phyloP scores from a whole-genome alignment of 257 asterid genomes.

The Solanum etuberosum region DNA sequence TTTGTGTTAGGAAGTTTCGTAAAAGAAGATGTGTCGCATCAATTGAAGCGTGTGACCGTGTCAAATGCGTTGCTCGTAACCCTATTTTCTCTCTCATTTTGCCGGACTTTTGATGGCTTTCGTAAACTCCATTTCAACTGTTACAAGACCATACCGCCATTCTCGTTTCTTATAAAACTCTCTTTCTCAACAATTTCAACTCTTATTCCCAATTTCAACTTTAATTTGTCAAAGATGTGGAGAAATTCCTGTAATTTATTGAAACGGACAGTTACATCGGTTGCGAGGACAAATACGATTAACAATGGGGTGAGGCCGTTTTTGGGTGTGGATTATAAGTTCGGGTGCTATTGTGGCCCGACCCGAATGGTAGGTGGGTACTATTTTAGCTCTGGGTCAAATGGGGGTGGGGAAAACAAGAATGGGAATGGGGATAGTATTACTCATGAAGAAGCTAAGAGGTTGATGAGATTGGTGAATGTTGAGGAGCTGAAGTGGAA shows the following conservation, averaged over 20 bases:
- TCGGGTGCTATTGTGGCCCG: neutral
- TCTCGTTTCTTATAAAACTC: neutral
- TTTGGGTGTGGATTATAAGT: neutral
- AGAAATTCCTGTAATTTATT: slow-evolving; percentile 28
- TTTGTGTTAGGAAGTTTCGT: neutral
- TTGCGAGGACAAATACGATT: neutral
- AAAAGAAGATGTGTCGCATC: neutral
- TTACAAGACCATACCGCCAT: neutral
- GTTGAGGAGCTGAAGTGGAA: slow-evolving; percentile 67
- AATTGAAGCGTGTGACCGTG: neutral
- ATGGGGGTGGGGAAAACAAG: neutral
- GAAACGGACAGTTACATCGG: slow-evolving; percentile 14
- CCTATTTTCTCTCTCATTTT: neutral
- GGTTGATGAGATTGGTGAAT: slow-evolving; percentile 79
- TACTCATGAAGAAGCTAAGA: slow-evolving; percentile 73
- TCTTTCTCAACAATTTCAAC: neutral
- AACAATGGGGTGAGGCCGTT: neutral
- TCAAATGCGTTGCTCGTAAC: neutral
- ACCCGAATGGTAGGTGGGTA: neutral
- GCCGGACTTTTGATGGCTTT: neutral
- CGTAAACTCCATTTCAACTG: neutral
- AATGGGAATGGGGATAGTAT: slow-evolving; percentile 5
- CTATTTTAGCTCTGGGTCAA: slow-evolving; percentile 10
- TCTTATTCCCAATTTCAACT: neutral
- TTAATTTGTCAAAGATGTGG: slow-evolving; percentile 28